A percentile compares a stretch with the other conserved stretches of the same genome.
Conservation (phyloP, 2,329 filamentous ascomycete species). For the Cercospora citrullina region DNA sequence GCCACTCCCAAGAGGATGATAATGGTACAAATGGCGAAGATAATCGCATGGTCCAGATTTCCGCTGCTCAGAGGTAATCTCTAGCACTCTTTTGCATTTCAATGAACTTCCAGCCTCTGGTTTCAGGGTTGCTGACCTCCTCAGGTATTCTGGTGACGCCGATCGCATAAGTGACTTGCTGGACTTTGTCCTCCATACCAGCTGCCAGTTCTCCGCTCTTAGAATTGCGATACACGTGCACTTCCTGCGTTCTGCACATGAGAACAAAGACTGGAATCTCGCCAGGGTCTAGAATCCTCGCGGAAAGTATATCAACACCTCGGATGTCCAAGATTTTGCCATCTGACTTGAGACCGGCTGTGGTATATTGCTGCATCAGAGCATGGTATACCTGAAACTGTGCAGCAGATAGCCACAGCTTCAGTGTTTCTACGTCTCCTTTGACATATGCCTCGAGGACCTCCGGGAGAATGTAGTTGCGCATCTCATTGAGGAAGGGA, state of each 20-base stretch:
- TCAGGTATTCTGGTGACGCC: constrained; percentile 91
- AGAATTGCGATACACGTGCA: constrained; percentile 91
- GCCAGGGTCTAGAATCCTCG: constrained; percentile 77
- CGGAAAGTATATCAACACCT: constrained; percentile 83
- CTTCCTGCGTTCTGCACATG: constrained; percentile 93
- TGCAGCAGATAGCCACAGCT: constrained; percentile 92
- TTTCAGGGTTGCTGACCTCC: constrained; percentile 96
- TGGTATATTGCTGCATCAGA: constrained; percentile 93
- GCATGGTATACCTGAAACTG: constrained; percentile 97
- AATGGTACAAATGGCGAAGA: background rate
- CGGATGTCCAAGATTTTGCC: constrained; percentile 94
- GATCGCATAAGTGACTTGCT: constrained; percentile 97
- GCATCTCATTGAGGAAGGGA: constrained; percentile 89
- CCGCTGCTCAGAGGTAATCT: constrained; percentile 70
- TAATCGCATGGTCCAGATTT: background rate
- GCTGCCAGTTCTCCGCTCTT: constrained; percentile 88
- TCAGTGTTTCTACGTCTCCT: constrained; percentile 85
- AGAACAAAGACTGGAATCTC: constrained; percentile 96
- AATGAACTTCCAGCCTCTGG: constrained; percentile 93
- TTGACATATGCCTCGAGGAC: constrained; percentile 98
- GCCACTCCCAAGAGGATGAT: background rate
- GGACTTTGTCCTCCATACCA: constrained; percentile 98
- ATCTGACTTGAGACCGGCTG: constrained; percentile 88
- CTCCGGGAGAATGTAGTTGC: constrained; percentile 96
- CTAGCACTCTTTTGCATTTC: constrained; percentile 98